Evolutionary conservation across 768 basidiomycete species (phyloP), one percentile per base, ranked within the genome.

Genomic region (Boletus sensibilis): DNA sequence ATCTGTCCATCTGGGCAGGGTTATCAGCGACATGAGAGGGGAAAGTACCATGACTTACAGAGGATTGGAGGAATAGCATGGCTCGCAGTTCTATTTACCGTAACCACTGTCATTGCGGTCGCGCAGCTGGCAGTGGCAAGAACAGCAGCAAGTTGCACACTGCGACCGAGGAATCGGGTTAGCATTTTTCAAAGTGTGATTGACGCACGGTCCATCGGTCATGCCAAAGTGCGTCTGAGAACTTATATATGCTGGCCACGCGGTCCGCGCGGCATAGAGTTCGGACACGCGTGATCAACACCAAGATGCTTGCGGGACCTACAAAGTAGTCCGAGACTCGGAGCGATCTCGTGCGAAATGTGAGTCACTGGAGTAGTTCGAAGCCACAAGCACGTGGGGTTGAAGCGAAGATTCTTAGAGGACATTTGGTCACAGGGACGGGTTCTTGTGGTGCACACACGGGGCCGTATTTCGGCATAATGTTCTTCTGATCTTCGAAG

Each of bases 11-110:
- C 82, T 83, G 52, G 4, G n/a, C 10, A 27, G 11, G 33, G n/a
- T 18, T 21, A 41, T 57, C 23, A 60, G 31, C 13, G 12, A 46
- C 18, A 31, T 46, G 42, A 37, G 33, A 47, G 20, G 21, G 45
- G 21, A 21, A 20, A 12, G 9, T 33, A 18, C 31, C 4, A 9
- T n/a, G 11, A 72, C 81, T 60, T 60, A 83, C 83, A 83, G 39
- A 84, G 64, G 5, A 80, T 77, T 1, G 76, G 74, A 7, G 83
- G 82, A 37, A 84, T 79, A 1, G 74, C 52, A 67, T 84, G 83
- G 55, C 79, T 80, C 0, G 81, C 78, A 0, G 75, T 76, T 21
- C 72, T 75, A 62, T 72, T 74, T 31, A 83, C 74, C 11, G 63
- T 73, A 5, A 83, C 73, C 21, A 76, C 77, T 18, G 66, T 68